Evolutionary conservation across 148 eudicot genomes (phyloP).

Genomic region (Rheum nobile): DNA sequence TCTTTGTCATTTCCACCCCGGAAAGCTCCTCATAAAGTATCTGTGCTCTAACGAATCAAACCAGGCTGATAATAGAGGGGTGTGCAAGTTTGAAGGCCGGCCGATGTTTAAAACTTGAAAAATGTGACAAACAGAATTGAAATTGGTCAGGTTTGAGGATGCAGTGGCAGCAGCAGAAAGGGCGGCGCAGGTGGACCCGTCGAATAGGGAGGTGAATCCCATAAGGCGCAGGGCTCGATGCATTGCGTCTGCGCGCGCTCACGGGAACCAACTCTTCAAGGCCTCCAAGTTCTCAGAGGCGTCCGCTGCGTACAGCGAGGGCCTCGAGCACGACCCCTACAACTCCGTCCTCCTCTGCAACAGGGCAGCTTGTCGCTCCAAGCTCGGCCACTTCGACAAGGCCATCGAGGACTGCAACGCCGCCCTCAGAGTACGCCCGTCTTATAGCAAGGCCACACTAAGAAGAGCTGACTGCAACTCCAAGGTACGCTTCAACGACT

Average conservation of each 20-base stretch:
- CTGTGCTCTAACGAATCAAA: too few relatives aligned
- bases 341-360: constrained; percentile 72
- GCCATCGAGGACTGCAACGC: constrained; percentile 75
- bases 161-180: constrained; percentile 43
- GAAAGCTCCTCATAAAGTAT: too few relatives aligned
- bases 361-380: constrained; percentile 73
- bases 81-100: too few relatives aligned
- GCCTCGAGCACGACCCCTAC: constrained; percentile 73
- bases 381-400: constrained; percentile 50
- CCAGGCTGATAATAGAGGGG: too few relatives aligned
- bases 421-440: constrained; percentile 62
- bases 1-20: too few relatives aligned
- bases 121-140: too few relatives aligned
- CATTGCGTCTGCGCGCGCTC: constrained; percentile 51
- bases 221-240: constrained; percentile 40
- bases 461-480: constrained; percentile 76
- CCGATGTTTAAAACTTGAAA: too few relatives aligned
- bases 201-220: constrained; percentile 48
- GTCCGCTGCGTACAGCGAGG: constrained; percentile 62
- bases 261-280: constrained; percentile 70
- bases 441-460: constrained; percentile 66
- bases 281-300: constrained; percentile 54
- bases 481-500: constrained; percentile 44
- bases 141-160: constrained; percentile 51
- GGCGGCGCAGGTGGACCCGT: constrained; percentile 58